Evolutionary conservation across 2,329 filamentous ascomycete species (phyloP).

Genomic region (Didymella segeticola): DNA sequence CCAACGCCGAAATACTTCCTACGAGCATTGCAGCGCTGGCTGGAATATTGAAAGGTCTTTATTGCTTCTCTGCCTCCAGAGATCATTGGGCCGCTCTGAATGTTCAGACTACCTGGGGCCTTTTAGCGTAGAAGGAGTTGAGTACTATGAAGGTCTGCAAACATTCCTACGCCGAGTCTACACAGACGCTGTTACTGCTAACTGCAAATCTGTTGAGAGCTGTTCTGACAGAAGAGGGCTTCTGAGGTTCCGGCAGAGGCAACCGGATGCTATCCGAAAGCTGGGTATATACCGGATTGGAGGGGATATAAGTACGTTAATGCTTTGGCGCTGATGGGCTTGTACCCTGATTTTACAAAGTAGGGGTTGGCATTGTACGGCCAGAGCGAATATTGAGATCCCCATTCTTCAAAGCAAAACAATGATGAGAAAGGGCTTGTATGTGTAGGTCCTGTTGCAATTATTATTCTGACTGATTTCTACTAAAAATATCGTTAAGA

Average conservation of each 20-base stretch:
- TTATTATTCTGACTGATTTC: background rate
- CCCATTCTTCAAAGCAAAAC: background rate
- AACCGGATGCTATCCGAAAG: background rate
- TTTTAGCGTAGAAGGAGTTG: no score
- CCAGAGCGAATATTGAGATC: background rate
- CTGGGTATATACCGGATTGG: background rate
- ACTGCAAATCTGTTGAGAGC: background rate
- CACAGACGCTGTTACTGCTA: background rate
- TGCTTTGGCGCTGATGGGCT: no score
- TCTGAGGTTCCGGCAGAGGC: background rate
- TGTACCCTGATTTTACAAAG: no score
- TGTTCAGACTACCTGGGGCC: no score
- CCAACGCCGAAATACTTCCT: no score
- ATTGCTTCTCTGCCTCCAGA: no score
- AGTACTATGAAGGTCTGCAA: background rate
- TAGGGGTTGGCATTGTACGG: background rate
- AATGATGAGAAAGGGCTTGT: no score
- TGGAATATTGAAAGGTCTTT: no score
- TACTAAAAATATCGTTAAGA: background rate
- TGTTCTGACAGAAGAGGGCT: background rate
- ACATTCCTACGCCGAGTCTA: background rate
- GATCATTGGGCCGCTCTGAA: no score
- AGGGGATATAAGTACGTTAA: background rate
- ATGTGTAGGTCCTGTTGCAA: background rate
- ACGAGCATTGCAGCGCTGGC: no score